Percentiles rank a stretch among this genome's conserved stretches.
Conservation (phyloP, 2,329 filamentous ascomycete genomes). For the Talaromyces sp. region DNA sequence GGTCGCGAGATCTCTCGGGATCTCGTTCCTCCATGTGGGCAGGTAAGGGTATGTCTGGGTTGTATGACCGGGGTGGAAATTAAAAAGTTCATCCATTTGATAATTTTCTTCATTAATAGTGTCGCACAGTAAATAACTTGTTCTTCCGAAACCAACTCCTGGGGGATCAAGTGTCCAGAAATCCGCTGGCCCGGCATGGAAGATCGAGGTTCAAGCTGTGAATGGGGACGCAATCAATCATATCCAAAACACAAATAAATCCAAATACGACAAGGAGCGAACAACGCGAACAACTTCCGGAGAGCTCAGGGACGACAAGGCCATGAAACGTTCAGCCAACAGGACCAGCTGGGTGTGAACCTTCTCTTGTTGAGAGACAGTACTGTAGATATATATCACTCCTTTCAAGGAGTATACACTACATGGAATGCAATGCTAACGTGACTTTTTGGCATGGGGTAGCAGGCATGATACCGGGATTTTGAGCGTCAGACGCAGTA, state of each 20-base stretch:
- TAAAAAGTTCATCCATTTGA: constrained; percentile 9
- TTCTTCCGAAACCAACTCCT: not conserved
- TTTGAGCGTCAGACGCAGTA: not conserved
- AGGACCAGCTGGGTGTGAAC: not conserved
- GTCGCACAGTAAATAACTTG: constrained; percentile 4
- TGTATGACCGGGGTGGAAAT: constrained; percentile 1
- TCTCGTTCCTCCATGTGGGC: constrained; percentile 2
- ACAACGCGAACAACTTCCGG: not conserved
- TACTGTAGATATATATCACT: not conserved
- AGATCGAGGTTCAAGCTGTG: not conserved
- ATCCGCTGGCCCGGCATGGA: not conserved
- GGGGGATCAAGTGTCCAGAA: not conserved
- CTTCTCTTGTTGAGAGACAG: not conserved
- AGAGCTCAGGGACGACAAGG: not conserved
- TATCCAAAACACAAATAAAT: not conserved
- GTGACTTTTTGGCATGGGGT: not conserved
- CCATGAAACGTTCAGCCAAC: not conserved
- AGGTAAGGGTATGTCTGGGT: constrained; percentile 3
- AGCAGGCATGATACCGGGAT: not conserved
- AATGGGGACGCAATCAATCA: not conserved
- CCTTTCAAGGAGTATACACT: not conserved
- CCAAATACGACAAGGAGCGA: not conserved
- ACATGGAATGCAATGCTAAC: not conserved
- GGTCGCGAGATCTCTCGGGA: constrained; percentile 1
- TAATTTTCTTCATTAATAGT: constrained; percentile 1